Evolutionary conservation across 257 asterid genomes (phyloP).

Genomic region (Primulina tabacum): DNA sequence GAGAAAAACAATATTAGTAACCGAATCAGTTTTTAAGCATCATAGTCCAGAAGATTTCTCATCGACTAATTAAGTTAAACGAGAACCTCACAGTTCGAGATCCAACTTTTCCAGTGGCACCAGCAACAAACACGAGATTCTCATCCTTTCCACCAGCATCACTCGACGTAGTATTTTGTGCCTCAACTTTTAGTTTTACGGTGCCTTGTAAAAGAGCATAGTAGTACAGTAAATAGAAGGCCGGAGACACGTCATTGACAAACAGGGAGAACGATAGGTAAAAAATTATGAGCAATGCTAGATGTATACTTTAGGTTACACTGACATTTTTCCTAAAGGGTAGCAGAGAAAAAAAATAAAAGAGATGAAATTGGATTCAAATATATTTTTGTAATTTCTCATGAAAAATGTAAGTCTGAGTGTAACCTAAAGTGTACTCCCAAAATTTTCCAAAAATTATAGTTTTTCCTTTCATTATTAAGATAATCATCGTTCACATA

Average conservation of each 20-base stretch:
- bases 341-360: too few species aligned
- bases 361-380: too few species aligned
- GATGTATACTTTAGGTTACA: too few species aligned
- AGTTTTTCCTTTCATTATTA: conserved; percentile 7
- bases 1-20: conserved; percentile 22
- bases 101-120: conserved; percentile 96
- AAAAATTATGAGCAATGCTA: too few species aligned
- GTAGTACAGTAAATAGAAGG: not conserved
- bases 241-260: not conserved
- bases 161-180: conserved; percentile 43
- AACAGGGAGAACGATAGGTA: not conserved
- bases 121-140: conserved; percentile 84
- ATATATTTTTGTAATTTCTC: too few species aligned
- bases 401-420: too few species aligned
- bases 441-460: too few species aligned
- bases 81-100: conserved; percentile 86
- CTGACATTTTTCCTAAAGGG: too few species aligned
- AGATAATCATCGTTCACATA: not conserved
- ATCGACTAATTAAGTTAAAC: conserved; percentile 13
- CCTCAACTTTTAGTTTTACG: conserved; percentile 42
- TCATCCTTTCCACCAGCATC: conserved; percentile 45
- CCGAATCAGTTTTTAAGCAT: not conserved
- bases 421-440: too few species aligned
- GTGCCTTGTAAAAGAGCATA: conserved; percentile 36
- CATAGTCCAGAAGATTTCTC: conserved; percentile 9